Evolutionary conservation across 2,329 filamentous ascomycete genomes (phyloP), one percentile per base, ranked within the genome.

Genomic region (Thyridium curvatum): DNA sequence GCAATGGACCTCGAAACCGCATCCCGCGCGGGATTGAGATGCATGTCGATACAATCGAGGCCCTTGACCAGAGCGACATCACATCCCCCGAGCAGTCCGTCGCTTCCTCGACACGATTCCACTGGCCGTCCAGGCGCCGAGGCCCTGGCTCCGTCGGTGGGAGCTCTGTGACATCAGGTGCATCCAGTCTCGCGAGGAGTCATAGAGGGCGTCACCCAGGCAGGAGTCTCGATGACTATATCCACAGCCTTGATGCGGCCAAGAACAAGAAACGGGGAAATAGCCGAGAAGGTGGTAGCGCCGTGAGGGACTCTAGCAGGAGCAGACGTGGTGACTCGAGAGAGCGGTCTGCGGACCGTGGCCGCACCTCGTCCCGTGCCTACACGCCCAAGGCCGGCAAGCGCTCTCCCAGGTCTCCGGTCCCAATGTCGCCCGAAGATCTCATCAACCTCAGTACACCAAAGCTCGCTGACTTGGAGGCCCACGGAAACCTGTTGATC

Each of bases 371-470:
- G 12, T 71, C 76, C 33, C 76, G 82, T 16, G 83, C 81, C 46
- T 88, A 57, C 44, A 64, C 71, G 41, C 64, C 84, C 45, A 53
- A 78, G 84, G 14, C 77, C 81, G 12, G 10, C 12, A 94, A 95
- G 62, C 75, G 86, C 16, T 96, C 91, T 1, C 91, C 91, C 1
- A 94, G 88, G 2, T 96, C 91, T 0, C 91, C 91, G 0, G 75
- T 95, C 2, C 88, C 90, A 3, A 96, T 96, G 90, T 94, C 90
- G 3, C 89, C 89, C 0, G 87, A 95, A 51, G 89, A 96, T 52
- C 58, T 86, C 43, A 77, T 79, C 53, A 82, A 76, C 49, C 60
- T 84, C 36, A 75, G 72, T 45, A 75, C 67, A 1, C 66, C 70
- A 1, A 63, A 53, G 18, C 52, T 61, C 31, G 45, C 51, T 17